Evolutionary conservation across 768 basidiomycete genomes (phyloP).

Genomic region (Agrocybe pediades): DNA sequence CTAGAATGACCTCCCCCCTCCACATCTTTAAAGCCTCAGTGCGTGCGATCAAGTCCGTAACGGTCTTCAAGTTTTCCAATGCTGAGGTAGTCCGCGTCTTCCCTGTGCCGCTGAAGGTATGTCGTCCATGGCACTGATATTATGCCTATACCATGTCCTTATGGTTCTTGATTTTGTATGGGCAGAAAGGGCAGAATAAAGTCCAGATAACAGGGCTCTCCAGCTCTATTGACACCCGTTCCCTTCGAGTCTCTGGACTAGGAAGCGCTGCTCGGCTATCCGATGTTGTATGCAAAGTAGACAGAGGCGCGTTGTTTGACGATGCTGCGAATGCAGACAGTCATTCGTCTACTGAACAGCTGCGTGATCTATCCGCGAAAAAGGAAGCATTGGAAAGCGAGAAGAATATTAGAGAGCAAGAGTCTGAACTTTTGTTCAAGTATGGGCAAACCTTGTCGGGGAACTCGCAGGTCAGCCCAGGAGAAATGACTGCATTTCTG

Average conservation of each 20-base stretch:
- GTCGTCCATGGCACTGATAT: conserved; percentile 7
- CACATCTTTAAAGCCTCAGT: conserved; percentile 36
- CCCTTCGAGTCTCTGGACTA: conserved; percentile 54
- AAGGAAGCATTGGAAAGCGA: conserved; percentile 37
- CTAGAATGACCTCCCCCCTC: not conserved
- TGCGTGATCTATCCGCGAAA: conserved; percentile 37
- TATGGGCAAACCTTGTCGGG: conserved; percentile 47
- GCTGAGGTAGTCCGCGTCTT: conserved; percentile 60
- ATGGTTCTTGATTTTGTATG: not conserved
- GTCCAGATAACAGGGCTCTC: conserved; percentile 52
- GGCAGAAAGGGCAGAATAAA: conserved; percentile 55
- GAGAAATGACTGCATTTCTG: conserved; percentile 42
- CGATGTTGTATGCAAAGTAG: conserved; percentile 54
- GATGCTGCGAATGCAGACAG: conserved; percentile 21
- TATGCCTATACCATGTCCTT: not conserved
- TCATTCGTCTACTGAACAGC: conserved; percentile 9
- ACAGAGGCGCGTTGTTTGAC: conserved; percentile 15
- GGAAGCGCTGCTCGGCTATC: conserved; percentile 49
- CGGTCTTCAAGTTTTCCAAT: conserved; percentile 55
- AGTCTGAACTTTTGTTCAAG: conserved; percentile 40
- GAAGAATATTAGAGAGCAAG: conserved; percentile 39
- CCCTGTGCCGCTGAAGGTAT: conserved; percentile 49
- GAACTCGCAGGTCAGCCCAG: conserved; percentile 40
- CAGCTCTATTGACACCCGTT: conserved; percentile 49
- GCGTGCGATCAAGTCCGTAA: conserved; percentile 53